Percentiles rank a stretch among this genome's conserved stretches.
phyloP scores from a whole-genome alignment of 345 rosid species.

The Camelina sativa region DNA sequence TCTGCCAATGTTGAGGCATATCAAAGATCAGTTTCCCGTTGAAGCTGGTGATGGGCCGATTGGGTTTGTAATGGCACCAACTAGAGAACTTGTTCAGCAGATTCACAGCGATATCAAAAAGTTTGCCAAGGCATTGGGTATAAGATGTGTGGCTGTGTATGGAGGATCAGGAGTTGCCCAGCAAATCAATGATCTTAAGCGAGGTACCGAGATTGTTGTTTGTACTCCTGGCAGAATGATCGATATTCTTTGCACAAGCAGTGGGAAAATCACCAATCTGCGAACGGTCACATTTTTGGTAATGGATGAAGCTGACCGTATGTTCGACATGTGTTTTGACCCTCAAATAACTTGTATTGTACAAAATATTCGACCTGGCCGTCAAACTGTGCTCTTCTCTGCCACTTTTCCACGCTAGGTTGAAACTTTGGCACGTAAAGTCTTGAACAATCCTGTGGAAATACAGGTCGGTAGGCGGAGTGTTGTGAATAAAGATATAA shows the following conservation, averaged over 20 bases:
- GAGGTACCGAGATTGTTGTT: constrained; percentile 89
- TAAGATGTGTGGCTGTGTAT: constrained; percentile 77
- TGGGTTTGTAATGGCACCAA: constrained; percentile 93
- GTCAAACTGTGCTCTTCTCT: constrained; percentile 85
- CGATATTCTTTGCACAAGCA: constrained; percentile 84
- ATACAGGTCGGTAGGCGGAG: constrained; percentile 93
- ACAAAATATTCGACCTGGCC: constrained; percentile 83
- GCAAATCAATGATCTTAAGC: constrained; percentile 82
- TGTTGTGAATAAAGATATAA: constrained; percentile 86
- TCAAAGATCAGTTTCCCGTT: constrained; percentile 87
- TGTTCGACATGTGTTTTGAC: constrained; percentile 96
- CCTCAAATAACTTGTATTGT: constrained; percentile 85
- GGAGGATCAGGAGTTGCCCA: constrained; percentile 97
- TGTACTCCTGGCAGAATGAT: constrained; percentile 96
- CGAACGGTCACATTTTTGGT: constrained; percentile 76
- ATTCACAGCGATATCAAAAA: constrained; percentile 81
- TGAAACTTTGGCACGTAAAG: constrained; percentile 80
- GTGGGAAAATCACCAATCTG: constrained; percentile 80
- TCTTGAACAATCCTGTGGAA: constrained; percentile 74
- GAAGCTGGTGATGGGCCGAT: constrained; percentile 88
- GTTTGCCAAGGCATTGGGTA: constrained; percentile 65
- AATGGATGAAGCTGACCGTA: constrained; percentile 92
- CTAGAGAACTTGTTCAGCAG: constrained; percentile 93
- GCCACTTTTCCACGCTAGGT: constrained; percentile 91
- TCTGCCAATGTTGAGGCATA: constrained; percentile 90